Evolutionary conservation across 345 rosid species (phyloP).

Genomic region (Populus euphratica): DNA sequence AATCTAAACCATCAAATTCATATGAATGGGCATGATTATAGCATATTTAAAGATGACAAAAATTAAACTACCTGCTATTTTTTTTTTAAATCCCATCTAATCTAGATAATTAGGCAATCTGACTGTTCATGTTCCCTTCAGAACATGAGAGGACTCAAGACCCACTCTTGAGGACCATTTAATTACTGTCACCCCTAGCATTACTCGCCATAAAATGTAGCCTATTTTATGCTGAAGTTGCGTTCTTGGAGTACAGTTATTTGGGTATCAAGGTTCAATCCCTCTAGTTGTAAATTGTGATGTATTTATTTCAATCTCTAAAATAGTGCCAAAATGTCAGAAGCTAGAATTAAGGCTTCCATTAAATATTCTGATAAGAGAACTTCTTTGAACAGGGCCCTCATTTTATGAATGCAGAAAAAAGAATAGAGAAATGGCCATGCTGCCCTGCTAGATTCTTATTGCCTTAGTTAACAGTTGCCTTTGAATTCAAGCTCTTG

Average conservation of each 20-base stretch:
- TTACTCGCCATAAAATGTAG: neutral
- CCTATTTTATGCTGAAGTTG: neutral
- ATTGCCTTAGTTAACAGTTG: neutral
- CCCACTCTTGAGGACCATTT: neutral
- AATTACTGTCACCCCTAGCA: neutral
- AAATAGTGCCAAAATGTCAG: neutral
- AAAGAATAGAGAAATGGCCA: neutral
- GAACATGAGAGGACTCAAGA: neutral
- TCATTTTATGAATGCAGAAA: neutral
- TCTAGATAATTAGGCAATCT: neutral
- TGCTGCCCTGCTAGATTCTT: neutral
- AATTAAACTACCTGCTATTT: neutral
- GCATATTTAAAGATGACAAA: neutral
- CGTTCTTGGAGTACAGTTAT: neutral
- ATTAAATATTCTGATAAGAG: neutral
- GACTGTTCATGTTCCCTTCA: neutral
- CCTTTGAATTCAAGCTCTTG: neutral
- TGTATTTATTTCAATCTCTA: neutral
- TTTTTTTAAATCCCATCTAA: neutral
- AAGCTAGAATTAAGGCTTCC: neutral
- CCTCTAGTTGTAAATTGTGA: neutral
- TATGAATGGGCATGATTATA: neutral
- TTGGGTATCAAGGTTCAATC: neutral
- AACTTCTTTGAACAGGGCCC: neutral
- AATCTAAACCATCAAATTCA: neutral